phyloP scores from a whole-genome alignment of 2,329 filamentous ascomycete species.

The Huntiella bhutanensis region DNA sequence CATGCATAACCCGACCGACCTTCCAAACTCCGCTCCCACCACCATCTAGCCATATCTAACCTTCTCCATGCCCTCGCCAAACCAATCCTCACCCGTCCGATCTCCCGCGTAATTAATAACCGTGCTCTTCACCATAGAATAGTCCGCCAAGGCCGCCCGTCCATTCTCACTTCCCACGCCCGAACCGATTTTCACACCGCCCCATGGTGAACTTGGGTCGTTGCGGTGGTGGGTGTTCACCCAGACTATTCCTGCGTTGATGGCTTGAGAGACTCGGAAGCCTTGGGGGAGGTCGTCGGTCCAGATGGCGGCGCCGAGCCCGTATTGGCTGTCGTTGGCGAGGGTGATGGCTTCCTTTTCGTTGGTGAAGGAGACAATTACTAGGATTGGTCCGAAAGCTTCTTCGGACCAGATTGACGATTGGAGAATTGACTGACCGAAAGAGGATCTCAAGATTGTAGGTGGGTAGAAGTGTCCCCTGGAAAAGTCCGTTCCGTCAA shows the following conservation, averaged over 20 bases:
- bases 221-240: slow-evolving; percentile 50
- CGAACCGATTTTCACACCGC: slow-evolving; percentile 39
- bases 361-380: slow-evolving; percentile 27
- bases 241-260: slow-evolving; percentile 42
- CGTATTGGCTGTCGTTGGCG: slow-evolving; percentile 30
- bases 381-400: slow-evolving; percentile 44
- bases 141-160: slow-evolving; percentile 40
- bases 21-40: background rate
- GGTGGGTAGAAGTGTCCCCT: slow-evolving; percentile 20
- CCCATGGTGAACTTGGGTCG: slow-evolving; percentile 54
- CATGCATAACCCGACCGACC: background rate
- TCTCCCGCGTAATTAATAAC: slow-evolving; percentile 48
- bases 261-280: slow-evolving; percentile 27
- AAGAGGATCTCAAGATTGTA: slow-evolving; percentile 29
- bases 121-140: slow-evolving; percentile 44
- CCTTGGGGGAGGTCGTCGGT: slow-evolving; percentile 31
- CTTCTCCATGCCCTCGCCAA: slow-evolving; percentile 34
- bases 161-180: slow-evolving; percentile 60
- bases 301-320: slow-evolving; percentile 37
- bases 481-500: slow-evolving; percentile 37
- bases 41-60: slow-evolving; percentile 20
- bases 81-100: slow-evolving; percentile 45
- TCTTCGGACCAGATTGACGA: slow-evolving; percentile 38
- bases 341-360: slow-evolving; percentile 18
- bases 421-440: slow-evolving; percentile 16